Conservation (phyloP, 129 eudicot genomes). For the Helianthus tuberosus region DNA sequence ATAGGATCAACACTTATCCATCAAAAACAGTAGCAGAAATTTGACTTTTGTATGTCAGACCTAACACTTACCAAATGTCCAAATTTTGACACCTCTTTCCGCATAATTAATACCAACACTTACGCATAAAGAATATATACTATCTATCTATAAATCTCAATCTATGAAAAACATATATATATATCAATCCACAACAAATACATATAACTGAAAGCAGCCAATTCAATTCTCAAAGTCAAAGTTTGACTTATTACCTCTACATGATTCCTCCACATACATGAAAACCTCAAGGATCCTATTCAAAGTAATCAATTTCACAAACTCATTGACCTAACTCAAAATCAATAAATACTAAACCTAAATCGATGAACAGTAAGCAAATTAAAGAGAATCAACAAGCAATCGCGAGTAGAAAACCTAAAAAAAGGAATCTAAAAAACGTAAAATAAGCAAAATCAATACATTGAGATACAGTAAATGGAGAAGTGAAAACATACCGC, state of each 20-base stretch:
- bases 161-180: background rate
- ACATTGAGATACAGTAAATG: background rate
- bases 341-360: background rate
- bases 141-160: too few relatives aligned
- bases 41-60: slow-evolving; percentile 27
- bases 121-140: slow-evolving; percentile 5
- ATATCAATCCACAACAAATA: slow-evolving; percentile 16
- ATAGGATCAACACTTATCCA: slow-evolving; percentile 8
- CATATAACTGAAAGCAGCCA: slow-evolving; percentile 14
- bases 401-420: background rate
- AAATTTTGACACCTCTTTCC: background rate
- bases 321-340: slow-evolving; percentile 14
- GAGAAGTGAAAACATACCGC: slow-evolving; percentile 31
- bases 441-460: background rate
- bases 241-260: background rate
- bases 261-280: background rate
- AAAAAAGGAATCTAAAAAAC: slow-evolving; percentile 18
- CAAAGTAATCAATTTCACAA: slow-evolving; percentile 16
- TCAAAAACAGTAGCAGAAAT: background rate
- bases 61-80: slow-evolving; percentile 24
- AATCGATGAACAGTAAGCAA: slow-evolving; percentile 17
- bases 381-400: slow-evolving; percentile 7
- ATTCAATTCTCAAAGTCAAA: slow-evolving; percentile 15
- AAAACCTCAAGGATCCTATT: background rate
- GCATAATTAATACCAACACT: slow-evolving; percentile 16